A percentile compares a stretch with the other conserved stretches of the same genome.
These are phyloP conservation scores for Aegilops sharonensis DNA, from an alignment of 176 grass and related monocot species.

Conservation along the genomic window DNA sequence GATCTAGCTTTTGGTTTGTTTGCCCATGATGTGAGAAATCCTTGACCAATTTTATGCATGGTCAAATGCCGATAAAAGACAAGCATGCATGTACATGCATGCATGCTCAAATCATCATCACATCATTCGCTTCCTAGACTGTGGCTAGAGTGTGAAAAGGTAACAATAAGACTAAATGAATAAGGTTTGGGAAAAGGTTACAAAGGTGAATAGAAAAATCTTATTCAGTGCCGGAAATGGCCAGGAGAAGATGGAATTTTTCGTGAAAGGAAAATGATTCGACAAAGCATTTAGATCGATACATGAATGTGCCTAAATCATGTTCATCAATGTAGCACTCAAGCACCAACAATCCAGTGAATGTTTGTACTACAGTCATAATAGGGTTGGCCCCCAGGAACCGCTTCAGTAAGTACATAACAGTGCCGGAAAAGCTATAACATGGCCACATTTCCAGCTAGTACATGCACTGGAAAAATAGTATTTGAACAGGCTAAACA, in stretches of 20 bases:
- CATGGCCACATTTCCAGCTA: neutral
- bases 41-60: constrained; percentile 28
- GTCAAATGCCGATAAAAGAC: constrained; percentile 32
- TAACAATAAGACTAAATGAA: too few relatives aligned
- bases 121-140: neutral
- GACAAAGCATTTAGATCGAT: constrained; percentile 51
- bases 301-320: constrained; percentile 51
- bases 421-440: neutral
- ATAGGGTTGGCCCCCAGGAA: neutral
- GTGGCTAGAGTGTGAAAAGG: neutral
- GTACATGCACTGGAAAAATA: neutral
- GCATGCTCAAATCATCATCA: constrained; percentile 29
- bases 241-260: neutral
- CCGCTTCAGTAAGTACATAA: constrained; percentile 34
- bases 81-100: constrained; percentile 1
- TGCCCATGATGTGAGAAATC: constrained; percentile 36
- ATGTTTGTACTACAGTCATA: constrained; percentile 43
- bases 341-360: constrained; percentile 44
- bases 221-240: neutral
- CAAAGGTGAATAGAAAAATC: neutral
- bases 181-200: neutral
- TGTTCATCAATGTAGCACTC: constrained; percentile 49
- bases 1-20: constrained; percentile 57
- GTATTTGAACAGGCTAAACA: too few relatives aligned
- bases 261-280: neutral